A percentile compares a stretch with the other conserved stretches of the same genome.
Conservation (phyloP, 164 flowering plant species). For the Litsea cubeba region DNA sequence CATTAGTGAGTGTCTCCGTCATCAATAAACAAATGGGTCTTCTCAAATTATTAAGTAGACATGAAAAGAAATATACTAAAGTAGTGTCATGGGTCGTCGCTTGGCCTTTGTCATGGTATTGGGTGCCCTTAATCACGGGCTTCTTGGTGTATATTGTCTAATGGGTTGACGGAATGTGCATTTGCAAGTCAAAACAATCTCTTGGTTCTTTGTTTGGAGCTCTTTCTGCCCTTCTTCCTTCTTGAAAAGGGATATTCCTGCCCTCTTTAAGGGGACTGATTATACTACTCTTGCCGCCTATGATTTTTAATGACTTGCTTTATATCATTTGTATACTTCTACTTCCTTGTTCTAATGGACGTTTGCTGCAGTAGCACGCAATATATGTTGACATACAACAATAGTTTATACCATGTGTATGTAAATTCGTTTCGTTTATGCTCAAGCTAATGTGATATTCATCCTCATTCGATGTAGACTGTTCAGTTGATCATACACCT, state of each 20-base stretch:
- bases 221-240: conserved; percentile 15
- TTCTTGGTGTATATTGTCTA: conserved; percentile 22
- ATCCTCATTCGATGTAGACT: too few species aligned
- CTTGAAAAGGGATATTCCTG: conserved; percentile 17
- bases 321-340: too few species aligned
- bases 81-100: conserved; percentile 27
- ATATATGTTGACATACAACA: too few species aligned
- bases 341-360: too few species aligned
- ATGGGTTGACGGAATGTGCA: conserved; percentile 30
- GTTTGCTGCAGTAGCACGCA: too few species aligned
- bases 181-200: conserved; percentile 6
- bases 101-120: conserved; percentile 33
- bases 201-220: conserved; percentile 20
- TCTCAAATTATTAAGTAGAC: conserved; percentile 10
- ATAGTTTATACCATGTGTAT: too few species aligned
- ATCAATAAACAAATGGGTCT: conserved; percentile 21
- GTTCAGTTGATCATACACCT: too few species aligned
- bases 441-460: too few species aligned
- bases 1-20: conserved; percentile 48
- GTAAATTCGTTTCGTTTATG: too few species aligned
- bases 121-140: conserved; percentile 35
- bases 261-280: conserved; percentile 11
- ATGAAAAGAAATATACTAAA: conserved; percentile 14
- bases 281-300: neutral
- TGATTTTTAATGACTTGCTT: neutral